phyloP scores from a whole-genome alignment of 1,139 yeast species.

The Neolecta irregularis region DNA sequence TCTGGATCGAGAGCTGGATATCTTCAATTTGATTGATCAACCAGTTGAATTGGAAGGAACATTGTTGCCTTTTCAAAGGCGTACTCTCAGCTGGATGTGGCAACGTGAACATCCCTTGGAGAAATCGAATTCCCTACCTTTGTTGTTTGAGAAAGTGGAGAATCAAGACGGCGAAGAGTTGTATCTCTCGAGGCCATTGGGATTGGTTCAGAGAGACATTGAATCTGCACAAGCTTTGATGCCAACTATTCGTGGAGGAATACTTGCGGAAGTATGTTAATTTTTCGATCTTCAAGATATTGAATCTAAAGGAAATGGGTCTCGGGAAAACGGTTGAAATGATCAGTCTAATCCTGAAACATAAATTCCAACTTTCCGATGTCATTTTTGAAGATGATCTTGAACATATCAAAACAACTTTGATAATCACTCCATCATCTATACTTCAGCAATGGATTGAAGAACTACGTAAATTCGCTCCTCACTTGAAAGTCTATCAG shows the following conservation, averaged over 20 bases:
- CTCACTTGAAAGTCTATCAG: slow-evolving; percentile 39
- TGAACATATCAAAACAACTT: slow-evolving; percentile 47
- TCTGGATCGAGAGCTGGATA: neutral
- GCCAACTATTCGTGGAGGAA: slow-evolving; percentile 9
- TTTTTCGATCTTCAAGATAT: neutral
- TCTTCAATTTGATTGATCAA: neutral
- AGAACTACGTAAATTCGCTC: slow-evolving; percentile 49
- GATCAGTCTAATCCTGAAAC: slow-evolving; percentile 38
- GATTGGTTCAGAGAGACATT: slow-evolving; percentile 6
- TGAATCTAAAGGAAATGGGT: slow-evolving; percentile 61
- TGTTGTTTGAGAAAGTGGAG: slow-evolving; percentile 4
- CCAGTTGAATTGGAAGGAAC: slow-evolving; percentile 8
- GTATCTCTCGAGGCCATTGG: slow-evolving; percentile 4
- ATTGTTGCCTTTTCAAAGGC: slow-evolving; percentile 13
- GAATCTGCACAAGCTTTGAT: neutral
- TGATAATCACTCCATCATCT: slow-evolving; percentile 73
- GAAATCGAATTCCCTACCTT: neutral
- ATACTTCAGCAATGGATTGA: slow-evolving; percentile 72
- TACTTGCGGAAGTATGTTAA: slow-evolving; percentile 10
- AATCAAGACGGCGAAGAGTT: slow-evolving; percentile 3
- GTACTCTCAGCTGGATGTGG: slow-evolving; percentile 14
- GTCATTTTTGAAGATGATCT: slow-evolving; percentile 35
- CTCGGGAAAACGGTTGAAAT: slow-evolving; percentile 86
- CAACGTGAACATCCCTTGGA: slow-evolving; percentile 8
- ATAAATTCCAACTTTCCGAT: slow-evolving; percentile 36